Evolutionary conservation across 2,329 filamentous ascomycete species (phyloP).

Genomic region (Alternaria sp.): DNA sequence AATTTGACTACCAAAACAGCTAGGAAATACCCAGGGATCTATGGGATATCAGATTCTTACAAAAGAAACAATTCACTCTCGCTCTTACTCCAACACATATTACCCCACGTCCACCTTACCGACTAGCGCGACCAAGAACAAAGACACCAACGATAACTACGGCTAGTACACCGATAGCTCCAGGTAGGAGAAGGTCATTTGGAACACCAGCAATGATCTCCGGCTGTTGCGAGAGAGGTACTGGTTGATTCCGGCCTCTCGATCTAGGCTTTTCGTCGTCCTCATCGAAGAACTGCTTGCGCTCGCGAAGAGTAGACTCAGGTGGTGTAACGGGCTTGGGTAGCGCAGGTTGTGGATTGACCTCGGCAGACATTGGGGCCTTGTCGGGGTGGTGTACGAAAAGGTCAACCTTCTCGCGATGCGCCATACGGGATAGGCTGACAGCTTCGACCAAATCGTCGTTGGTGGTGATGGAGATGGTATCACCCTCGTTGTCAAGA

Average conservation of each 20-base stretch:
- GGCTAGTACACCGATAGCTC: slow-evolving; percentile 93
- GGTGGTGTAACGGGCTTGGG: slow-evolving; percentile 62
- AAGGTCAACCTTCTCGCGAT: slow-evolving; percentile 91
- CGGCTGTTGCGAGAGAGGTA: slow-evolving; percentile 63
- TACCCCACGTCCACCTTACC: slow-evolving; percentile 6
- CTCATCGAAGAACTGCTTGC: slow-evolving; percentile 61
- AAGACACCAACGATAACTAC: slow-evolving; percentile 95
- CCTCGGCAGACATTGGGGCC: slow-evolving; percentile 74
- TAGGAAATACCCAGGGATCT: slow-evolving; percentile 19
- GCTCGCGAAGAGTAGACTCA: slow-evolving; percentile 58
- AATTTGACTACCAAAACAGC: slow-evolving; percentile 14
- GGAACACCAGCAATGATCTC: slow-evolving; percentile 90
- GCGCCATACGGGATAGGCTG: slow-evolving; percentile 76
- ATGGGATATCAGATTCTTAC: slow-evolving; percentile 21
- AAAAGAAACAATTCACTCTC: slow-evolving; percentile 17
- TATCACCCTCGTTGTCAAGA: slow-evolving; percentile 95
- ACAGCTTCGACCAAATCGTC: slow-evolving; percentile 93
- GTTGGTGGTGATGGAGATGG: slow-evolving; percentile 95
- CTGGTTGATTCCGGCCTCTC: slow-evolving; percentile 54
- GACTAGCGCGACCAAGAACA: slow-evolving; percentile 75
- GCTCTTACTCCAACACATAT: slow-evolving; percentile 2
- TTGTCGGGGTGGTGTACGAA: slow-evolving; percentile 95
- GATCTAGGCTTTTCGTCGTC: slow-evolving; percentile 61
- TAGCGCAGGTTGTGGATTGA: slow-evolving; percentile 66
- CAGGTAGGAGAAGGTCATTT: slow-evolving; percentile 91